phyloP scores from a whole-genome alignment of 2,329 filamentous ascomycete species.

The Diplodia seriata region DNA sequence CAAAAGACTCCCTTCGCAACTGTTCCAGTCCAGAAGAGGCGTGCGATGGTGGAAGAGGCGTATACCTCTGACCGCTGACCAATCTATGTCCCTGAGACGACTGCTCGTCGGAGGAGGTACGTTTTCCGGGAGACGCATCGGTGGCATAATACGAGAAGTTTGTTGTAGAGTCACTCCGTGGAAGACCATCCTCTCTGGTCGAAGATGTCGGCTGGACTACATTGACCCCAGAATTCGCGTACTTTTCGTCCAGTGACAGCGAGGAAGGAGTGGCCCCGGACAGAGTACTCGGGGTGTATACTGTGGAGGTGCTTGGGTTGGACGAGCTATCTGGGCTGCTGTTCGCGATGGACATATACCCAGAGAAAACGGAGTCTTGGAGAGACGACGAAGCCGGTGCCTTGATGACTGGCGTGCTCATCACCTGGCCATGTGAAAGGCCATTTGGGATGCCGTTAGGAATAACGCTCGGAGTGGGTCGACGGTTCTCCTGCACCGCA shows the following conservation, averaged over 20 bases:
- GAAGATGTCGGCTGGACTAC: not conserved
- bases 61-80: constrained; percentile 52
- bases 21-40: constrained; percentile 33
- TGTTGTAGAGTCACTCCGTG: constrained; percentile 43
- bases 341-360: constrained; percentile 17
- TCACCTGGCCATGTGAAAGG: not conserved
- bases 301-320: constrained; percentile 21
- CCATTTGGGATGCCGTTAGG: not conserved
- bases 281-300: constrained; percentile 26
- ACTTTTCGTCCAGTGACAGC: constrained; percentile 15
- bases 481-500: constrained; percentile 7
- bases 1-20: constrained; percentile 35
- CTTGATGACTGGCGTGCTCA: not conserved
- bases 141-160: constrained; percentile 52
- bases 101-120: constrained; percentile 38
- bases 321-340: constrained; percentile 16
- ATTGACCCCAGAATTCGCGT: not conserved
- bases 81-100: constrained; percentile 43
- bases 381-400: not conserved
- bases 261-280: constrained; percentile 14
- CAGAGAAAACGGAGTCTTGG: not conserved
- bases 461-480: not conserved
- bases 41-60: constrained; percentile 37
- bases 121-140: constrained; percentile 42
- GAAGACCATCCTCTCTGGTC: constrained; percentile 4